Percentiles rank a stretch among this genome's conserved stretches.
These are phyloP conservation scores for Aspergillus panamensis DNA, from an alignment of 495 filamentous ascomycete genomes.

Conservation along the genomic window DNA sequence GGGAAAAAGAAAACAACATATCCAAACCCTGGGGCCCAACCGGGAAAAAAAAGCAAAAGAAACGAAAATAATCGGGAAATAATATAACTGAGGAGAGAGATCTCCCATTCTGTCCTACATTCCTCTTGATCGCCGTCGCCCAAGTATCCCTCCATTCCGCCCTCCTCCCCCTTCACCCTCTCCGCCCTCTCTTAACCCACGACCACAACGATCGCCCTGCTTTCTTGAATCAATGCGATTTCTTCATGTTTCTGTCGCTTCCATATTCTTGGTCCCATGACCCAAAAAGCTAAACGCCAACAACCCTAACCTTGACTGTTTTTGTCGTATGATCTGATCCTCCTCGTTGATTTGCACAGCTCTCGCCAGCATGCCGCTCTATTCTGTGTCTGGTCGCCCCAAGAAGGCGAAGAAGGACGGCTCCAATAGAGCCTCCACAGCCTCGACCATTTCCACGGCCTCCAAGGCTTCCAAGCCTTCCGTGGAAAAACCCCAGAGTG, in stretches of 20 bases:
- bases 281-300: neutral
- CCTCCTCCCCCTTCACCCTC: conserved; percentile 11
- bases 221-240: conserved; percentile 1
- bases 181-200: neutral
- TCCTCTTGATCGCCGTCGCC: conserved; percentile 11
- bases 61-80: conserved; percentile 1
- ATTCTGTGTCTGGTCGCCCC: conserved; percentile 26
- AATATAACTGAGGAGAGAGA: conserved; percentile 3
- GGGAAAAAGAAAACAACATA: too few species aligned
- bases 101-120: conserved; percentile 24
- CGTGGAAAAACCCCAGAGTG: conserved; percentile 23
- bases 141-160: conserved; percentile 7
- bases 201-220: neutral
- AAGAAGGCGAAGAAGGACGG: conserved; percentile 36
- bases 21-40: neutral
- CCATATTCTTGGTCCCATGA: conserved; percentile 17
- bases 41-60: neutral
- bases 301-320: neutral
- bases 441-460: conserved; percentile 29
- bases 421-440: conserved; percentile 26
- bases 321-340: neutral
- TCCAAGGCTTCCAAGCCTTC: conserved; percentile 24
- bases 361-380: conserved; percentile 32
- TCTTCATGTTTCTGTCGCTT: conserved; percentile 22
- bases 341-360: conserved; percentile 5